A percentile compares a stretch with the other conserved stretches of the same genome.
Conservation (phyloP, 306 rosid genomes). For the Cucurbita ficifolia region DNA sequence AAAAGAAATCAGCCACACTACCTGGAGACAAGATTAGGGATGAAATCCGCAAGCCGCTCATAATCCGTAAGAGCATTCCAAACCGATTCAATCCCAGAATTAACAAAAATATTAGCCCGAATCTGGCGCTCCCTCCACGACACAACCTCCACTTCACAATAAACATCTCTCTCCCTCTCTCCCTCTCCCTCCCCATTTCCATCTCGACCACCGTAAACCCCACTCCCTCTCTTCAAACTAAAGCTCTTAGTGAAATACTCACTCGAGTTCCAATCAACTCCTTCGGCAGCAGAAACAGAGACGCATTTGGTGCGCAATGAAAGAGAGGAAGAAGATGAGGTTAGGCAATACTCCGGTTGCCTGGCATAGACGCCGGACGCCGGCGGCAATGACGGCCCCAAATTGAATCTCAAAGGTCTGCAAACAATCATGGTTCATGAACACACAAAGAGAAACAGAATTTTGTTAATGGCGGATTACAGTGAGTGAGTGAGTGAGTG, state of each 20-base stretch:
- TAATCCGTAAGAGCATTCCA: slow-evolving; percentile 90
- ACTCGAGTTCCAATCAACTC: slow-evolving; percentile 20
- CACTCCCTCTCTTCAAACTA: neutral
- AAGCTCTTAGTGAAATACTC: slow-evolving; percentile 9
- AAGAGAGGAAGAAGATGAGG: neutral
- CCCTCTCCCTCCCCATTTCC: slow-evolving; percentile 4
- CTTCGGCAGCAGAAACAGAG: slow-evolving; percentile 18
- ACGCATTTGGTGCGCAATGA: slow-evolving; percentile 17
- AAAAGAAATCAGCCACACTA: neutral
- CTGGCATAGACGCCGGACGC: slow-evolving; percentile 11
- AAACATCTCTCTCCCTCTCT: slow-evolving; percentile 29
- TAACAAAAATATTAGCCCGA: slow-evolving; percentile 35
- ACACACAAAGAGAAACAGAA: neutral
- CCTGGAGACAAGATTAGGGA: slow-evolving; percentile 91
- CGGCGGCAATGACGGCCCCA: slow-evolving; percentile 16
- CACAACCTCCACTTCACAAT: slow-evolving; percentile 63
- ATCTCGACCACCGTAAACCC: neutral
- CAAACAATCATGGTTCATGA: slow-evolving; percentile 29
- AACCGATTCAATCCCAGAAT: slow-evolving; percentile 54
- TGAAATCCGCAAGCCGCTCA: slow-evolving; percentile 75
- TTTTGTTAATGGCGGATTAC: neutral
- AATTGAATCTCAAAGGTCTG: slow-evolving; percentile 27
- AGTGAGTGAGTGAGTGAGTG: neutral
- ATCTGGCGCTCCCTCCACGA: slow-evolving; percentile 85
- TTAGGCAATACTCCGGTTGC: slow-evolving; percentile 7